Conservation (phyloP, 495 filamentous ascomycete species). For the Penicillium manginii region DNA sequence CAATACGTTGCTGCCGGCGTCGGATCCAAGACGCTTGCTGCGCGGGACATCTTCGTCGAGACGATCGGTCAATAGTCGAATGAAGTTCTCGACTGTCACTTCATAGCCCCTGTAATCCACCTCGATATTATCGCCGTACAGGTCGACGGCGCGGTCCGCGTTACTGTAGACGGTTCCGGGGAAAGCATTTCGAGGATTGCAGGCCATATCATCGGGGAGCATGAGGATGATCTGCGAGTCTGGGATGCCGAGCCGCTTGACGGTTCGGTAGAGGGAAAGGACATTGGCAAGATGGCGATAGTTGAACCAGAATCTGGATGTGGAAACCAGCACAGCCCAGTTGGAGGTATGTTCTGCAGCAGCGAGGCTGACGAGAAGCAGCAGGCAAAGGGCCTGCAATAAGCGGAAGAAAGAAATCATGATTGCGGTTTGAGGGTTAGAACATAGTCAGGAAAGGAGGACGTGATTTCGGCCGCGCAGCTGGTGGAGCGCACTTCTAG, state of each 20-base stretch:
- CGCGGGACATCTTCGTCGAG: conserved; percentile 91
- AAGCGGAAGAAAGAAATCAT: conserved; percentile 36
- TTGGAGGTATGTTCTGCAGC: conserved; percentile 90
- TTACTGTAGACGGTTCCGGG: conserved; percentile 98
- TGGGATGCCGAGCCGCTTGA: conserved; percentile 96
- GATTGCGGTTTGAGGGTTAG: conserved; percentile 13
- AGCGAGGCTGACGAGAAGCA: conserved; percentile 47
- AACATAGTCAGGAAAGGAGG: conserved; percentile 21
- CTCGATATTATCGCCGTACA: conserved; percentile 99
- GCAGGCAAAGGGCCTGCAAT: conserved; percentile 42
- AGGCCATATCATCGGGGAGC: conserved; percentile 99
- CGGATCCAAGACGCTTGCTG: conserved; percentile 88
- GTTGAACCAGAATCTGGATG: conserved; percentile 99
- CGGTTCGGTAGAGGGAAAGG: conserved; percentile 95
- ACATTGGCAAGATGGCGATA: conserved; percentile 98
- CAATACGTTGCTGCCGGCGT: conserved; percentile 92
- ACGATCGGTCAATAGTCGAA: conserved; percentile 90
- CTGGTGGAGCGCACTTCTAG: neutral
- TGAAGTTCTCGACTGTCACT: conserved; percentile 98
- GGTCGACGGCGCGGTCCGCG: conserved; percentile 89
- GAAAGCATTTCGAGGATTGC: conserved; percentile 97
- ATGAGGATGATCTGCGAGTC: conserved; percentile 99
- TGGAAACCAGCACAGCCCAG: conserved; percentile 97
- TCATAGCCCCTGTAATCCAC: conserved; percentile 98
- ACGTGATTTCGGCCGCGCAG: conserved; percentile 3